Evolutionary conservation across 352 stramenopile species (phyloP).

Genomic region (Phytophthora quininea): DNA sequence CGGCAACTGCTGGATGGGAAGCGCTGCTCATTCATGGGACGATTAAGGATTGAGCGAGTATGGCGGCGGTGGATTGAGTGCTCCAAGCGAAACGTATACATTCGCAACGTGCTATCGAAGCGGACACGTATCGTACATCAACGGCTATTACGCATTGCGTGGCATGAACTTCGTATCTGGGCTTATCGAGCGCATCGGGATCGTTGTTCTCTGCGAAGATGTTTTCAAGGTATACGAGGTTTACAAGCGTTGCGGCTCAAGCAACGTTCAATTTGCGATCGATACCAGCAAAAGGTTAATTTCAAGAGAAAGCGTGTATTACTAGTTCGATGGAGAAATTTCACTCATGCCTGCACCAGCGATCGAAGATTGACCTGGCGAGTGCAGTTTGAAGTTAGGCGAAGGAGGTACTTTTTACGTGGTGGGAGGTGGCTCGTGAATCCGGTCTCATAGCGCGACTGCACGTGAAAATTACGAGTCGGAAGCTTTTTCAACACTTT

Average conservation of each 20-base stretch:
- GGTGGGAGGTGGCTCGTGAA: constrained; percentile 29
- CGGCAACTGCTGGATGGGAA: constrained; percentile 11
- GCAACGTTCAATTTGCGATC: constrained; percentile 4
- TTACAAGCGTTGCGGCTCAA: constrained; percentile 16
- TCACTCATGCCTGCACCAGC: constrained; percentile 10
- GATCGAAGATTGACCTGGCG: constrained; percentile 13
- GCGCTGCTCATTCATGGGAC: constrained; percentile 29
- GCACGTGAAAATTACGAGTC: constrained; percentile 12
- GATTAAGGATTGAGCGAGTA: constrained; percentile 28
- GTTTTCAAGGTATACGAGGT: constrained; percentile 10
- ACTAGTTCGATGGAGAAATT: constrained; percentile 24
- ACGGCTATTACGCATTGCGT: constrained; percentile 11
- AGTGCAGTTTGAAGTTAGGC: constrained; percentile 29
- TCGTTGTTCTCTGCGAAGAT: constrained; percentile 8
- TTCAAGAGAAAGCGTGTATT: constrained; percentile 14
- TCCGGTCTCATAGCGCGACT: constrained; percentile 13
- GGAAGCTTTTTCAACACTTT: constrained; percentile 29
- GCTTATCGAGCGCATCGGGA: constrained; percentile 22
- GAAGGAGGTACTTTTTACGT: constrained; percentile 36
- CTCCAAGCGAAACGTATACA: constrained; percentile 10
- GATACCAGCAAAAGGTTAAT: constrained; percentile 6
- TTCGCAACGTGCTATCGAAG: constrained; percentile 3
- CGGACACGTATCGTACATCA: neutral
- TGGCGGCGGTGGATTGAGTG: constrained; percentile 41
- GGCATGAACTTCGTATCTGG: constrained; percentile 25